Evolutionary conservation across 805 yeast species (phyloP).

Genomic region (Komagataella kurtzmanii): DNA sequence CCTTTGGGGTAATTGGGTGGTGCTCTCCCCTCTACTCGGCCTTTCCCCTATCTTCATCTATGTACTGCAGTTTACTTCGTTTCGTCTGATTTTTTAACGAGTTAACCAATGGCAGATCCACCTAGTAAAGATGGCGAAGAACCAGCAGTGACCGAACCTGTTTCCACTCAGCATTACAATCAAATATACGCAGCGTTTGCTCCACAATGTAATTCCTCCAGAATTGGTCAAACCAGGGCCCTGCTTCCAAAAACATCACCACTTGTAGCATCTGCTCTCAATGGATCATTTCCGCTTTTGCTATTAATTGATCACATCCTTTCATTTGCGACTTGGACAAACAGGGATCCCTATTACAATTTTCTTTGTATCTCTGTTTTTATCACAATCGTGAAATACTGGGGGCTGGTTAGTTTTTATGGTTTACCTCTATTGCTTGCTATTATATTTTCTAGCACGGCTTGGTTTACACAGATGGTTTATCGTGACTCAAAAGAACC

Average conservation of each 20-base stretch:
- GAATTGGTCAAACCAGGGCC: conserved; percentile 6
- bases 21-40: not conserved
- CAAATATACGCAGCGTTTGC: not conserved
- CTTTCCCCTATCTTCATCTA: not conserved
- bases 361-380: conserved; percentile 25
- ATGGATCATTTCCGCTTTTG: conserved; percentile 33
- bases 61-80: not conserved
- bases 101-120: not conserved
- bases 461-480: conserved; percentile 31
- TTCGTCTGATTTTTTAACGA: not conserved
- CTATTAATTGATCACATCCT: conserved; percentile 28
- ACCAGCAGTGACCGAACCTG: not conserved
- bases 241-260: conserved; percentile 20
- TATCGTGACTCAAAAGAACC: conserved; percentile 14
- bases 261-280: conserved; percentile 28
- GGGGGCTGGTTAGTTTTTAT: conserved; percentile 23
- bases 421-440: conserved; percentile 25
- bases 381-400: conserved; percentile 25
- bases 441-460: conserved; percentile 22
- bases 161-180: not conserved
- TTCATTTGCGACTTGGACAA: conserved; percentile 41
- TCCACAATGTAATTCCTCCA: not conserved
- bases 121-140: not conserved
- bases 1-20: not conserved
- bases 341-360: conserved; percentile 32